These are phyloP conservation scores for Pseudotulostoma volvatum DNA, from an alignment of 495 filamentous ascomycete genomes.

Conservation along the genomic window DNA sequence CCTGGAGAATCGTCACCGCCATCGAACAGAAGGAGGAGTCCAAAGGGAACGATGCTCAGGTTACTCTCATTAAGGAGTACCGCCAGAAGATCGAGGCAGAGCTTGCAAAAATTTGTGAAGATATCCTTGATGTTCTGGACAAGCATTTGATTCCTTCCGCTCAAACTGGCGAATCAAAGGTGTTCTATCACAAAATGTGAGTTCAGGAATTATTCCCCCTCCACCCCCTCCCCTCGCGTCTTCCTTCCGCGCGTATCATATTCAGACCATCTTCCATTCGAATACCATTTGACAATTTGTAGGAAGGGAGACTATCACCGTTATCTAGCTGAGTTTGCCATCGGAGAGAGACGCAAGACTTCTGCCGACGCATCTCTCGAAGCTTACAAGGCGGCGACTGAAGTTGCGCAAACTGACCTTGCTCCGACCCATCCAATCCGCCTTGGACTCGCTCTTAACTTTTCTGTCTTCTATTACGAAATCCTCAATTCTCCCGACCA, in stretches of 20 bases:
- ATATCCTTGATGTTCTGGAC: constrained; percentile 94
- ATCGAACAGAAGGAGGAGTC: constrained; percentile 99
- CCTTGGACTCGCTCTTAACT: constrained; percentile 95
- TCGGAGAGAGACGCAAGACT: constrained; percentile 93
- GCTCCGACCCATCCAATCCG: constrained; percentile 98
- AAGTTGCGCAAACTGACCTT: constrained; percentile 94
- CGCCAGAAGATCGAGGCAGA: constrained; percentile 98
- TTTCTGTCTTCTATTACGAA: constrained; percentile 99
- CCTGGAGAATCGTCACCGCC: constrained; percentile 98
- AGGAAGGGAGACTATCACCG: constrained; percentile 99
- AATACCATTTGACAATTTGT: constrained; percentile 13
- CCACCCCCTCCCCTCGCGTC: background rate
- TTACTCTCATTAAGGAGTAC: constrained; percentile 94
- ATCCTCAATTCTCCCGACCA: constrained; percentile 98
- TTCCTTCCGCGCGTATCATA: too few species aligned
- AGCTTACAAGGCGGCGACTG: constrained; percentile 95
- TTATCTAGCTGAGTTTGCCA: constrained; percentile 96
- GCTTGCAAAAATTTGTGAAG: constrained; percentile 98
- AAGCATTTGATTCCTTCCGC: constrained; percentile 92
- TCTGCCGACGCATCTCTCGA: constrained; percentile 93
- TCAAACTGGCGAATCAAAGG: constrained; percentile 95
- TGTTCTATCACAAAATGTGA: constrained; percentile 99
- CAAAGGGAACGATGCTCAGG: constrained; percentile 93
- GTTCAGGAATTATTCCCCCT: constrained; percentile 16
- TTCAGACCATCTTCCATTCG: constrained; percentile 7